Evolutionary conservation across 208 protist species (phyloP).

Genomic region (Trypanosomatidae sp.): DNA sequence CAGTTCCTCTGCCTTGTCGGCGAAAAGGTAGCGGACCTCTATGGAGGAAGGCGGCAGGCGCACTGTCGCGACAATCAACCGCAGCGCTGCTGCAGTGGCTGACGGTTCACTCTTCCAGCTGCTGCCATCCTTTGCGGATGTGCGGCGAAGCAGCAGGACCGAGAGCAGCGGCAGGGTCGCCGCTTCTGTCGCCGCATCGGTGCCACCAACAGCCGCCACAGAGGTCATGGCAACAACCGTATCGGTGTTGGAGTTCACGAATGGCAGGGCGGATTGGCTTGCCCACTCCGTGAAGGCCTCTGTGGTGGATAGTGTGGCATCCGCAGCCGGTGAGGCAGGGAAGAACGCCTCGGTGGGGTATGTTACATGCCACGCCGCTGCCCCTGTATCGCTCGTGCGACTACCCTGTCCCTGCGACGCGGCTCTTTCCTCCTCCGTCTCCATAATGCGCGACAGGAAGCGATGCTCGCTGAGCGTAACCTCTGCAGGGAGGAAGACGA

Average conservation of each 20-base stretch:
- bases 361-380: constrained; percentile 29
- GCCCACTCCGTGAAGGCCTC: constrained; percentile 72
- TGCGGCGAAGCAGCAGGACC: constrained; percentile 36
- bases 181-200: constrained; percentile 1
- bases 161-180: constrained; percentile 26
- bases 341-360: constrained; percentile 26
- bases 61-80: constrained; percentile 39
- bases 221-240: constrained; percentile 38
- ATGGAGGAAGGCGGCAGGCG: constrained; percentile 43
- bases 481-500: constrained; percentile 7
- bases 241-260: constrained; percentile 43
- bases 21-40: constrained; percentile 23
- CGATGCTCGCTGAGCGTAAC: not conserved
- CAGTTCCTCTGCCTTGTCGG: constrained; percentile 15
- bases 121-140: not conserved
- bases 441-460: constrained; percentile 8
- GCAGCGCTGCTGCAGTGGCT: not conserved
- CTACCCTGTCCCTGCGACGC: not conserved
- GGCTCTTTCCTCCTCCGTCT: constrained; percentile 1
- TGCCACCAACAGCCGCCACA: constrained; percentile 7
- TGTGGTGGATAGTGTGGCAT: not conserved
- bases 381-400: not conserved
- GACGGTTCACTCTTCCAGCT: not conserved
- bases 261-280: constrained; percentile 44
- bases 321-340: not conserved